phyloP scores from a whole-genome alignment of 2,329 filamentous ascomycete species.

The Mollisia scopiformis region DNA sequence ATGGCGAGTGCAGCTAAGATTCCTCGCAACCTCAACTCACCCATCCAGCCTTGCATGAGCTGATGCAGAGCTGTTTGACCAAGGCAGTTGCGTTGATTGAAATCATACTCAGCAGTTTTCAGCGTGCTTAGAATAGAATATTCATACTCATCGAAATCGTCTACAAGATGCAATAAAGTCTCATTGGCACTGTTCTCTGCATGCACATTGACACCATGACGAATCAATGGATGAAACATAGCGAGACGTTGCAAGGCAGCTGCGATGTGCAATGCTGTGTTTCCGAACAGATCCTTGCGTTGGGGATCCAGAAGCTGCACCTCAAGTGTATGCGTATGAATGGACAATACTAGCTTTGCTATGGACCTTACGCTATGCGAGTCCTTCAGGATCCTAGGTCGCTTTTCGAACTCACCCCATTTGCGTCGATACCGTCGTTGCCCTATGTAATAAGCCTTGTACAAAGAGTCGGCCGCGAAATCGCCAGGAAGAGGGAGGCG shows the following conservation, averaged over 20 bases:
- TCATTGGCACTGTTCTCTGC: not conserved
- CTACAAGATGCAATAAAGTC: not conserved
- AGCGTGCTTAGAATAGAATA: slow-evolving; percentile 1
- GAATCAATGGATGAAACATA: not conserved
- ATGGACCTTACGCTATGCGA: too few species aligned
- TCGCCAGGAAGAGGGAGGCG: not conserved
- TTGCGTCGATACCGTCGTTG: not conserved
- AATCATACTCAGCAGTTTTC: not conserved
- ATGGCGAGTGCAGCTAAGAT: not conserved
- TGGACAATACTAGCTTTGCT: not conserved
- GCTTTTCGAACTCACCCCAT: too few species aligned
- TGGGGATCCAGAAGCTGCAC: not conserved
- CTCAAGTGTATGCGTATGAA: not conserved
- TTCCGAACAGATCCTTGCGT: not conserved
- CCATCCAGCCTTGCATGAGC: not conserved
- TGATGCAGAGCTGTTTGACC: not conserved
- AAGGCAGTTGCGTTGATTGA: not conserved
- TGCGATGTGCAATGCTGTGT: not conserved
- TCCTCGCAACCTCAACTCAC: not conserved
- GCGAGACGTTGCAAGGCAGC: not conserved
- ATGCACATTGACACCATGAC: not conserved
- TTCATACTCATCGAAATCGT: not conserved
- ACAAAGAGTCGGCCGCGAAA: not conserved
- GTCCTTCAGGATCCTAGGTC: not conserved
- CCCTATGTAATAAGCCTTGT: not conserved